Percentiles rank a stretch among this genome's conserved stretches.
These are phyloP conservation scores for Citrus trifoliata DNA, from an alignment of 345 rosid species.

Conservation along the genomic window DNA sequence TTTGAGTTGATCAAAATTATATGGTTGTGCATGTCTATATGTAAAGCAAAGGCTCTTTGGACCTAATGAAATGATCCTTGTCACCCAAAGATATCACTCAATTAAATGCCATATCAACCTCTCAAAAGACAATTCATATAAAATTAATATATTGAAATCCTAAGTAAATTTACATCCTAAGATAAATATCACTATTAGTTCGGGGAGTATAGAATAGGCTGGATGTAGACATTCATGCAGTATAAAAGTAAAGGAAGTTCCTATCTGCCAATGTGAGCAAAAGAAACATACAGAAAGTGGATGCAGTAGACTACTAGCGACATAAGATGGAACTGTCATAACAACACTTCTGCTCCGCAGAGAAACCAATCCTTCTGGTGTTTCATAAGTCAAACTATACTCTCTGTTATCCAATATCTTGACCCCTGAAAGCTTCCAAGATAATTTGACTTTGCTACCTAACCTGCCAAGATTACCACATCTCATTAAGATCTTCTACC, in stretches of 20 bases:
- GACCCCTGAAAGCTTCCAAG: conserved; percentile 79
- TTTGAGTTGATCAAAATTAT: neutral
- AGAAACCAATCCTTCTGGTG: conserved; percentile 79
- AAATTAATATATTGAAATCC: too few relatives aligned
- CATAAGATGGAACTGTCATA: conserved; percentile 82
- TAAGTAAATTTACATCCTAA: neutral
- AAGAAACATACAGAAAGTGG: conserved; percentile 72
- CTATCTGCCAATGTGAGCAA: conserved; percentile 1
- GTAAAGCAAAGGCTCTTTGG: neutral
- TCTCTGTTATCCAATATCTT: conserved; percentile 53
- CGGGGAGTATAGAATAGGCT: neutral
- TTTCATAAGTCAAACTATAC: conserved; percentile 76
- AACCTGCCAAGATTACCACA: conserved; percentile 48
- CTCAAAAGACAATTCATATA: too few relatives aligned
- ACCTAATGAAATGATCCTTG: neutral
- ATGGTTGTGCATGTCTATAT: neutral
- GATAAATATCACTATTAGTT: neutral
- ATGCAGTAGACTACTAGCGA: conserved; percentile 63
- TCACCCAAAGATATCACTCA: neutral
- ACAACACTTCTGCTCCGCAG: conserved; percentile 70
- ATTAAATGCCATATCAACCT: neutral
- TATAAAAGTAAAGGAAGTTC: neutral
- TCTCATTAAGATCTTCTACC: conserved; percentile 16
- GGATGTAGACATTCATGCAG: neutral
- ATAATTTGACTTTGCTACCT: conserved; percentile 73